Base-by-base conservation (phyloP, 139 green algal species). In the Tetraselmis chui region DNA sequence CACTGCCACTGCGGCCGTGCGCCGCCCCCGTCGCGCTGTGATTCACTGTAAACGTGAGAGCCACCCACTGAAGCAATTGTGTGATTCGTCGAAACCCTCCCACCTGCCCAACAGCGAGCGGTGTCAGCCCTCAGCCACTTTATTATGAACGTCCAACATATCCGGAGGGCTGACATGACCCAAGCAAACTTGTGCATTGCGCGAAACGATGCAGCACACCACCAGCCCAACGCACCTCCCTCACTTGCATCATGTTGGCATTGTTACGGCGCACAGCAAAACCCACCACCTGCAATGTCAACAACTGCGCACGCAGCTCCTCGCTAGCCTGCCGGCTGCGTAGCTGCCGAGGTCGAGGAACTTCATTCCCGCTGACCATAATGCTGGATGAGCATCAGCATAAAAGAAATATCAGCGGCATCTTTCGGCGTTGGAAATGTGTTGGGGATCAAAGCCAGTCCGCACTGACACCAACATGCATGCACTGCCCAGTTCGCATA, bases 21-120 rank as follows among this genome's bases (percentile, higher is more conserved):
- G 76, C 25, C 74, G 29, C 26, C 2, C 30, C 77, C 0, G 59
- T 58, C 0, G 31, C 28, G 76, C 75, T 79, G 79, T 24, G 28
- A 78, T 45, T 32, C 1, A 23, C n/a, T 2, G 26, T 31, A 45
- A 88, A 86, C 0, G 80, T 85, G 1, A 89, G 82, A 2, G 85
- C 83, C 1, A 79, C 76, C 84, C 87, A 90, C 76, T 89, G 87
- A 59, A 90, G 76, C 30, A 87, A 79, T 77, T 88, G 83, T 22
- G 85, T 87, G 32, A 90, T 59, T 23, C 81, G 78, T 0, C 31
- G 18, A 28, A 87, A 86, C 25, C 78, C 81, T 23, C 59, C 75
- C 1, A 29, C 76, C 0, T 83, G 83, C 28, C 78, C 18, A 28
- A 85, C 28, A 5, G 18, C 75, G 27, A 80, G 79, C 79, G 85